These are phyloP conservation scores for Phytopythium mirpurense DNA, from an alignment of 352 stramenopile genomes.

Conservation along the genomic window DNA sequence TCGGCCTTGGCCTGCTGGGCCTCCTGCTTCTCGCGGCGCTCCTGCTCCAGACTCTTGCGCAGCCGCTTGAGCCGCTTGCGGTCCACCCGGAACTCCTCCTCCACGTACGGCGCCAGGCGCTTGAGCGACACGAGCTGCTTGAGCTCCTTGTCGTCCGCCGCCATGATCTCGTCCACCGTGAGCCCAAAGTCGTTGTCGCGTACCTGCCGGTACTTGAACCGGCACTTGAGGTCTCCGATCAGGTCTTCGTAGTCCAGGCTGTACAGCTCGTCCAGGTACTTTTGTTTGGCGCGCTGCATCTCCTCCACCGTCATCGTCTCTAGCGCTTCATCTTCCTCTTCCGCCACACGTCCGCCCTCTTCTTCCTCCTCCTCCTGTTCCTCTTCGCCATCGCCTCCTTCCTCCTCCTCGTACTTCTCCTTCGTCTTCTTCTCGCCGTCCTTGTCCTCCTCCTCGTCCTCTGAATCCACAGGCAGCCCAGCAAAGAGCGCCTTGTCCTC, in stretches of 20 bases:
- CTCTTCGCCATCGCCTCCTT: slow-evolving; percentile 25
- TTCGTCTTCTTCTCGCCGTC: slow-evolving; percentile 18
- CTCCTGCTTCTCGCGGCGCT: slow-evolving; percentile 19
- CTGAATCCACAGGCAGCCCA: slow-evolving; percentile 51
- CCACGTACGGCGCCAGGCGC: slow-evolving; percentile 93
- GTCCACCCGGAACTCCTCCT: slow-evolving; percentile 76
- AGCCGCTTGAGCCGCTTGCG: slow-evolving; percentile 69
- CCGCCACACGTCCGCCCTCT: slow-evolving; percentile 15
- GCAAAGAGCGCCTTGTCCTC: slow-evolving; percentile 85
- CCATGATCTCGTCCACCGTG: slow-evolving; percentile 96
- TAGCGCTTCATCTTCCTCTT: slow-evolving; percentile 27
- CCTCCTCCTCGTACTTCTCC: slow-evolving; percentile 22
- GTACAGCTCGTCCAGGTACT: slow-evolving; percentile 96
- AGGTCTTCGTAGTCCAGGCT: slow-evolving; percentile 99
- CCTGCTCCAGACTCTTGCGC: slow-evolving; percentile 54
- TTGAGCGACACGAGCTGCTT: slow-evolving; percentile 97
- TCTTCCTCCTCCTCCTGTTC: slow-evolving; percentile 18
- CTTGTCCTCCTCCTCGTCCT: slow-evolving; percentile 46
- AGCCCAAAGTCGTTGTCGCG: slow-evolving; percentile 95
- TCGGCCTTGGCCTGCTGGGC: slow-evolving; percentile 10
- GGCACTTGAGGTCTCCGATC: slow-evolving; percentile 95
- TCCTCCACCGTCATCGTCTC: slow-evolving; percentile 56
- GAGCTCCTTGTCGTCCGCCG: slow-evolving; percentile 94
- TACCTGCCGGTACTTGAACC: slow-evolving; percentile 98
- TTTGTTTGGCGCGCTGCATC: slow-evolving; percentile 81